A percentile compares a stretch with the other conserved stretches of the same genome.
phyloP scores from a whole-genome alignment of 495 filamentous ascomycete genomes.

The Penicillium crystallinum region DNA sequence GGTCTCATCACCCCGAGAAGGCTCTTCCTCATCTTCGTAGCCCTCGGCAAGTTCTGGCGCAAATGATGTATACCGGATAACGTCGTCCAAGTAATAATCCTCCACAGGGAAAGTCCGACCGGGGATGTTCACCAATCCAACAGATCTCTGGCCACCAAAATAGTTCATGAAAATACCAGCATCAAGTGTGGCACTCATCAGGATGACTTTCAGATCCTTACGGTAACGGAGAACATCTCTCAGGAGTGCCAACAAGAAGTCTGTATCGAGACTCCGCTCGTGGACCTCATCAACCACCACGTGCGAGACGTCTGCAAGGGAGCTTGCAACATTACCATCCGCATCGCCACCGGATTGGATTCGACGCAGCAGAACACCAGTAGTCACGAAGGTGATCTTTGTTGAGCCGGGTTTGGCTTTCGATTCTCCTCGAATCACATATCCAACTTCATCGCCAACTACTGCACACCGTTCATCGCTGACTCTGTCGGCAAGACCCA shows the following conservation, averaged over 20 bases:
- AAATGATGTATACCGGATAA: conserved; percentile 76
- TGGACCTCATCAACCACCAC: conserved; percentile 97
- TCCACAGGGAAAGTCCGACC: conserved; percentile 86
- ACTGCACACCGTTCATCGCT: conserved; percentile 79
- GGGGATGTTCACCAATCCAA: conserved; percentile 77
- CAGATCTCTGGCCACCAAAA: conserved; percentile 62
- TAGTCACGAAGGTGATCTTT: conserved; percentile 93
- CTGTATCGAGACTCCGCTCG: conserved; percentile 90
- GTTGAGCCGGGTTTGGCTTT: conserved; percentile 62
- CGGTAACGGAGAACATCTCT: conserved; percentile 72
- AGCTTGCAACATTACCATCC: conserved; percentile 68
- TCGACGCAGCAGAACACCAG: conserved; percentile 86
- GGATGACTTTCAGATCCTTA: conserved; percentile 80
- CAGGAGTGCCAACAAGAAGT: conserved; percentile 87
- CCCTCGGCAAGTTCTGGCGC: conserved; percentile 36
- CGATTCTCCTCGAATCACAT: conserved; percentile 89
- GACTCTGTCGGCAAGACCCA: conserved; percentile 90
- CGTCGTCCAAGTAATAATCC: conserved; percentile 87
- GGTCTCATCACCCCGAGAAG: conserved; percentile 33
- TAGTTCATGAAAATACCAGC: conserved; percentile 81
- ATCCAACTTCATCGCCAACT: conserved; percentile 88
- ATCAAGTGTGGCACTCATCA: conserved; percentile 98
- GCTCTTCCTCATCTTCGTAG: conserved; percentile 32
- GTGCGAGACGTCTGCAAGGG: conserved; percentile 85
- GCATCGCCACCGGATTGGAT: conserved; percentile 81